Evolutionary conservation across 2,329 filamentous ascomycete species (phyloP), one percentile per base, ranked within the genome.

Genomic region (Rutstroemia sp.): DNA sequence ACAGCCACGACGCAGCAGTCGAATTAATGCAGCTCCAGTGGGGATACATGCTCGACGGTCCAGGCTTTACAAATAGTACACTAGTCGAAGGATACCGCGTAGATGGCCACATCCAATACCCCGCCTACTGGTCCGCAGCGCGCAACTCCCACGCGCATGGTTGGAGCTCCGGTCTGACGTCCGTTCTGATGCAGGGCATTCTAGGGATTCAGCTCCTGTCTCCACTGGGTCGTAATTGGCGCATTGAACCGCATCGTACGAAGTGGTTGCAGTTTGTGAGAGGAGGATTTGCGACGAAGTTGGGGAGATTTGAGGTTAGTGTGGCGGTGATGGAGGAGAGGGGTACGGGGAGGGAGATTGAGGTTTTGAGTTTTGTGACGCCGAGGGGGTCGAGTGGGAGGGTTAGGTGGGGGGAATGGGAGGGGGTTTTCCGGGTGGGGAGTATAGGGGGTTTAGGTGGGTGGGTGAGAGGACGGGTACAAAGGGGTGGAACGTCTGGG

Each of bases 41-140:
- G 82, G 82, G 81, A 12, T 84, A 84, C 61, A 70, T 56, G 65
- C 69, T 82, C 14, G 72, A 77, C 58, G 76, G 83, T 56, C 73
- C 76, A 0, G 77, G 80, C 61, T 80, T 80, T n/a, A 83, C 81
- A 0, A 72, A 77, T 56, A 79, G 75, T 46, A 85, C 82, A 0
- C 75, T 80, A 19, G 75, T 83, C 25, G 82, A 85, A 66, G 82
- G 81, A 0, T 84, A 82, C 58, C 71, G 80, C 1, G 67, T 67
- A 0, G 75, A 85, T 59, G 80, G 80, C 2, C 69, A 74, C 45
- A 67, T 74, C 6, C 81, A 80, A 0, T 84, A 85, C 59, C 67
- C 68, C 4, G 72, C 76, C 48, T 77, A 79, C 41, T 9, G 3
- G 18, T 52, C 50, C 5, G 37, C 50, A 19, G 69, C 51, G 0